Evolutionary conservation across 768 basidiomycete species (phyloP).

Genomic region (Psilocybe tampanensis): DNA sequence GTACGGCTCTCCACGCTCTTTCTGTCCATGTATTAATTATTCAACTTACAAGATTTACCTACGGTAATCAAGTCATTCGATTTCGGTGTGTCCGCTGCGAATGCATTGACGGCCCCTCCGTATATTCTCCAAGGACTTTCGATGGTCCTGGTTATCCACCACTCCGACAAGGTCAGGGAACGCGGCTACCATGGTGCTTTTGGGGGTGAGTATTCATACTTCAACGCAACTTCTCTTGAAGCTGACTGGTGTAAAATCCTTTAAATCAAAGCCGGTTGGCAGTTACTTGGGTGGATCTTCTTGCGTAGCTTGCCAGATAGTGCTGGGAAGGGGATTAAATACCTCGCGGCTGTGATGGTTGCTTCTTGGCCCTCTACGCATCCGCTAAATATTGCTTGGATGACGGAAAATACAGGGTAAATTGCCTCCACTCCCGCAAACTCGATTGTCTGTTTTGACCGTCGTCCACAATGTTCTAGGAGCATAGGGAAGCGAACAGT

Average conservation of each 20-base stretch:
- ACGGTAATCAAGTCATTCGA: constrained; percentile 41
- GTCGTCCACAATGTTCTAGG: constrained; percentile 14
- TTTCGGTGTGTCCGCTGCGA: constrained; percentile 38
- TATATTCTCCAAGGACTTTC: constrained; percentile 36
- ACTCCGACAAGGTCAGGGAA: constrained; percentile 35
- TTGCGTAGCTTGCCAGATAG: constrained; percentile 31
- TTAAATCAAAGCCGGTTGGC: constrained; percentile 34
- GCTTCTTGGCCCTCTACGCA: constrained; percentile 41
- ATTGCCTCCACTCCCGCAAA: not conserved
- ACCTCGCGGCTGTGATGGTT: constrained; percentile 36
- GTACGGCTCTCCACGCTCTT: constrained; percentile 23
- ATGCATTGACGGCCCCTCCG: constrained; percentile 40
- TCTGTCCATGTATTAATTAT: not conserved
- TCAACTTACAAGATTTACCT: constrained; percentile 32
- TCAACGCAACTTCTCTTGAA: not conserved
- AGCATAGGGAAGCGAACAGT: constrained; percentile 36
- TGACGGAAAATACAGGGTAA: constrained; percentile 40
- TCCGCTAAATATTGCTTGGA: constrained; percentile 42
- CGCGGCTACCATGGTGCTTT: constrained; percentile 39
- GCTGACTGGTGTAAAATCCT: not conserved
- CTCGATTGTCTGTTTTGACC: too few relatives aligned
- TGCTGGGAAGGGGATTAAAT: constrained; percentile 32
- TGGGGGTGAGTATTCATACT: constrained; percentile 25
- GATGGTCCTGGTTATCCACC: constrained; percentile 32
- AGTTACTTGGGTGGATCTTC: constrained; percentile 38